Percentiles rank a stretch among this genome's conserved stretches.
These are phyloP conservation scores for Gossypium laxum DNA, from an alignment of 441 rosid genomes.

Conservation along the genomic window DNA sequence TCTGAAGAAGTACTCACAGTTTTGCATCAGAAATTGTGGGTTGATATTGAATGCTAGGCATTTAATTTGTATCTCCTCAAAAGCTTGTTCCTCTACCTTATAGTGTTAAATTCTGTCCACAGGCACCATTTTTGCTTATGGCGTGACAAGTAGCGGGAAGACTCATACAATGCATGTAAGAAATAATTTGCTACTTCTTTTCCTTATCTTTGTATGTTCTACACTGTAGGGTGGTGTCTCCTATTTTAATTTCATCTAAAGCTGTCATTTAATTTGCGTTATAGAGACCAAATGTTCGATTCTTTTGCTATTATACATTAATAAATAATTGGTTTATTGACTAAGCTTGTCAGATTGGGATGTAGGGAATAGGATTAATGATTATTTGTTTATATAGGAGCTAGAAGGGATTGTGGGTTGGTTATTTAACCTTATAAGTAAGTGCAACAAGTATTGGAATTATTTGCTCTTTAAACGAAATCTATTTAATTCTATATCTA, in stretches of 20 bases:
- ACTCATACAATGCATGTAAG: constrained; percentile 99
- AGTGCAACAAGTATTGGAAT: background rate
- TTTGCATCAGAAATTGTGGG: constrained; percentile 6
- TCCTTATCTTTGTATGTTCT: background rate
- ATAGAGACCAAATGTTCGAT: background rate
- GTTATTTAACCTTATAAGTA: constrained; percentile 5
- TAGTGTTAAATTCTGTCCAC: constrained; percentile 22
- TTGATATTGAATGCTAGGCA: background rate
- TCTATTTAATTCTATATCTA: background rate
- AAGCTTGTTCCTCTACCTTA: constrained; percentile 4
- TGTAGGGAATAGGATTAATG: background rate
- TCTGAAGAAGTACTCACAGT: background rate
- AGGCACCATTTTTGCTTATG: constrained; percentile 98
- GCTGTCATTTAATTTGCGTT: background rate
- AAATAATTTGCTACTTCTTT: constrained; percentile 5
- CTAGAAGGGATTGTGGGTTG: background rate
- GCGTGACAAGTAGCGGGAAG: constrained; percentile 99
- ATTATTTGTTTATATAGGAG: constrained; percentile 1
- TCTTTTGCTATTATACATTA: background rate
- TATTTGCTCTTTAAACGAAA: background rate
- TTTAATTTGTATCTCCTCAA: constrained; percentile 3
- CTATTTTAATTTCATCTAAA: background rate
- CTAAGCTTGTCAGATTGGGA: background rate
- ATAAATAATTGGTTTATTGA: background rate
- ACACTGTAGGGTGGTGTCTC: background rate